Conservation (phyloP, 202 grass and related monocot genomes). For the Saccharum hybrid region DNA sequence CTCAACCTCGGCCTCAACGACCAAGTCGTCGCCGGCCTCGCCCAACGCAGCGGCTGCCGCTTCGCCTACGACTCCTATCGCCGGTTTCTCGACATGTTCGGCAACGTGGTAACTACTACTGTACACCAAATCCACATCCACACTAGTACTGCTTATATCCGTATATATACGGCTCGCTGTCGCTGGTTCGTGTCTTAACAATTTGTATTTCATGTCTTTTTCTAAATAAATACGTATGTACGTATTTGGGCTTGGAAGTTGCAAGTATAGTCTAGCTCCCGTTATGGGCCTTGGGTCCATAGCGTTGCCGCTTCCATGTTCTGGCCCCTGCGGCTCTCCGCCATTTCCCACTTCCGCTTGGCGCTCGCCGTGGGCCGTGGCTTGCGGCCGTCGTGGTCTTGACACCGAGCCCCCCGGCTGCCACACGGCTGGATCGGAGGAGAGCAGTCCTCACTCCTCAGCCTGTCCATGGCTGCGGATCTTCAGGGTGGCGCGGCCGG, state of each 20-base stretch:
- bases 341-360: neutral
- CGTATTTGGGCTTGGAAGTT: too few relatives aligned
- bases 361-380: neutral
- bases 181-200: too few relatives aligned
- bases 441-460: neutral
- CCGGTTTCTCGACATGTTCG: conserved; percentile 60
- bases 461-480: neutral
- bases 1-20: conserved; percentile 64
- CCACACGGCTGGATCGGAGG: neutral
- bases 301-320: neutral
- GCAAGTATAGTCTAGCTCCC: too few relatives aligned
- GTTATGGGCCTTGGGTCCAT: too few relatives aligned
- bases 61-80: conserved; percentile 70
- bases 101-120: conserved; percentile 12
- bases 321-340: too few relatives aligned
- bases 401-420: neutral
- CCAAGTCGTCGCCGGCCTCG: conserved; percentile 45
- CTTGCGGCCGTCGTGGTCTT: too few relatives aligned
- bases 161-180: too few relatives aligned
- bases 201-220: too few relatives aligned
- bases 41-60: conserved; percentile 35
- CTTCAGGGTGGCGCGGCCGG: neutral
- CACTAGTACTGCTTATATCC: too few relatives aligned
- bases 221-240: too few relatives aligned
- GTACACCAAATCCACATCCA: too few relatives aligned